These are phyloP conservation scores for Sporodiniella umbellata DNA, from an alignment of 371 early-diverging fungal genomes.

Conservation along the genomic window DNA sequence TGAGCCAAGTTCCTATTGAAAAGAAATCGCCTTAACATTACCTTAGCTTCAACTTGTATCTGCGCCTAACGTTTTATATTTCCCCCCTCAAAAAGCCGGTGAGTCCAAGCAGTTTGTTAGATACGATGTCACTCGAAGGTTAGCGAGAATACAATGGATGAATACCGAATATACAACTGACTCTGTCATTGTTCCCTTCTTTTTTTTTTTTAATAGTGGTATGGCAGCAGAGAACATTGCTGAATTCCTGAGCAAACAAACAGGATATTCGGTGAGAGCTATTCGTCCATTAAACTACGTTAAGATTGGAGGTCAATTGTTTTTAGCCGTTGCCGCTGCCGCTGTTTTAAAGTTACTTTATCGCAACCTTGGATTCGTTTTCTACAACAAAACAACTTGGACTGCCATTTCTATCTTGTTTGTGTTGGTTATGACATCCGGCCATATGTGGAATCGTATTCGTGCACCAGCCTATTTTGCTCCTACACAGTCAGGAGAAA, in stretches of 20 bases:
- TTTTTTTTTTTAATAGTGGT: slow-evolving; percentile 47
- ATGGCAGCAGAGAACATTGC: slow-evolving; percentile 68
- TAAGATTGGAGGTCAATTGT: slow-evolving; percentile 36
- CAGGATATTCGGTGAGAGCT: slow-evolving; percentile 40
- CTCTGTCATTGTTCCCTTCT: no score
- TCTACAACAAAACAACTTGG: slow-evolving; percentile 63
- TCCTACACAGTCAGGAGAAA: slow-evolving; percentile 54
- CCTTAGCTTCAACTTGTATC: slow-evolving; percentile 53
- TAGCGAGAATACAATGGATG: no score
- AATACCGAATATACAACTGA: no score
- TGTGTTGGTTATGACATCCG: slow-evolving; percentile 76
- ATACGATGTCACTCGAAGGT: slow-evolving; percentile 39
- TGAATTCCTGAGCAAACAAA: slow-evolving; percentile 47
- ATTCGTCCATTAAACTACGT: slow-evolving; percentile 46
- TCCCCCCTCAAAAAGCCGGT: slow-evolving; percentile 68
- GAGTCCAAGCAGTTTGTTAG: slow-evolving; percentile 29
- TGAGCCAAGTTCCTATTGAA: not conserved
- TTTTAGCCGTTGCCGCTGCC: slow-evolving; percentile 37
- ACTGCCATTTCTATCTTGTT: slow-evolving; percentile 49
- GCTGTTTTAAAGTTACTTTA: slow-evolving; percentile 40
- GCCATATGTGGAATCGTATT: slow-evolving; percentile 91
- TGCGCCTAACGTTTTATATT: slow-evolving; percentile 73
- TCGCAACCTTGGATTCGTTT: slow-evolving; percentile 45
- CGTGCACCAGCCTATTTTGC: slow-evolving; percentile 71
- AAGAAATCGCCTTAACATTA: not conserved